Base-by-base conservation (phyloP, 1,284 basidiomycete genomes). In the Inonotus hispidus region DNA sequence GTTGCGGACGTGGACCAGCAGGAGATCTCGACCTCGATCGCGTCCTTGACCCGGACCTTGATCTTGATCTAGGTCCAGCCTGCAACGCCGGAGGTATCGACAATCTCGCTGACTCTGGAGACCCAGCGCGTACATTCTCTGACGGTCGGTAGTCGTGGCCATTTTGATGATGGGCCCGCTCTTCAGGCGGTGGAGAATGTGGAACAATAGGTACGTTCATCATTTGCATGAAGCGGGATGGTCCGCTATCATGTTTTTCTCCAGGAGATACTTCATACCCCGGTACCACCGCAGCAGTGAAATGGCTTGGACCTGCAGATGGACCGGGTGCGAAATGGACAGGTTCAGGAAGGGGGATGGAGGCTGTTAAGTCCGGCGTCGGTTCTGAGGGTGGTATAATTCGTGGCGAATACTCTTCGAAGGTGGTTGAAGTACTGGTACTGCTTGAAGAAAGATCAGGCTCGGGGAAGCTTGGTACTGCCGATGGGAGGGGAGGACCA, bases 191-290 rank as follows among this genome's bases (percentile, higher is more conserved):
- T 27, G 29, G 45, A 50, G 60, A 46, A 41, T 11, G 56, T n/a
- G 41, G 43, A 39, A 50, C 61, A n/a, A 62, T 62, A 23, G 61
- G 61, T 14, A 54, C 56, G 25, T 62, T 62, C 6, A 62, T 27
- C 3, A 62, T 54, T 7, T 56, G 49, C 19, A 50, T 46, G 1
- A 62, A 41, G 13, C 50, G 57, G 6, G 61, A 62, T 16, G 61
- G 61, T 8, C 39, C 45, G 21, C 47, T 29, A n/a, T 23, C 47
- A 23, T 25, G 47, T 5, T 25, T 14, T 21, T 55, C 56, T 21
- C 25, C 43, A 10, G 16, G 35, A 16, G 27, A 27, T 39, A 37
- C 39, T 13, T 52, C 38, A 4, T 46, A 27, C n/a, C n/a, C n/a
- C n/a, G n/a, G n/a, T n/a, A n/a, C n/a, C n/a, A n/a, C n/a, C n/a